Conservation (phyloP, 2,329 filamentous ascomycete species). For the Aspergillus felis region DNA sequence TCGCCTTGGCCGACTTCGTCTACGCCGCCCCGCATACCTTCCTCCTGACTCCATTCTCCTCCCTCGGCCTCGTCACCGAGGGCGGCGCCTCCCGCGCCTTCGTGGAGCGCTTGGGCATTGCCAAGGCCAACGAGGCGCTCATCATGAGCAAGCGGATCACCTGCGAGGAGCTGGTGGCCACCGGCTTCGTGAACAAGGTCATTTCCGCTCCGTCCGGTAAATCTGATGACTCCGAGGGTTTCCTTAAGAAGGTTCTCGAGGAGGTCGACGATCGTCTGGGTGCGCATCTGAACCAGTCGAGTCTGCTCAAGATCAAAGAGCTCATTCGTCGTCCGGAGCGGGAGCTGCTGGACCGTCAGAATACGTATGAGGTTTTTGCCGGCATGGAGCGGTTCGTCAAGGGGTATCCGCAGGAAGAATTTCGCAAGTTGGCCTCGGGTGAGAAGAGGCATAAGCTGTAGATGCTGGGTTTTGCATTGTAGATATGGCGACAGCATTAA, state of each 20-base stretch:
- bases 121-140: constrained; percentile 85
- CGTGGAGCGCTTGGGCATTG: constrained; percentile 72
- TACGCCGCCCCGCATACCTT: constrained; percentile 80
- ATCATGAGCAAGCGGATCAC: constrained; percentile 80
- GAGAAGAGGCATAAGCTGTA: constrained; percentile 94
- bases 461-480: constrained; percentile 3
- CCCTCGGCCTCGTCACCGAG: constrained; percentile 84
- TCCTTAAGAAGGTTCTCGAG: constrained; percentile 65
- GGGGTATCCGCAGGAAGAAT: constrained; percentile 84
- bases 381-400: constrained; percentile 75
- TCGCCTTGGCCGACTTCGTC: constrained; percentile 85
- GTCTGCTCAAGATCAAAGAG: constrained; percentile 78
- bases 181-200: constrained; percentile 83
- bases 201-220: constrained; percentile 56
- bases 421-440: constrained; percentile 75
- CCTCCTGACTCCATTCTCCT: constrained; percentile 86
- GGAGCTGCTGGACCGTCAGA: constrained; percentile 70
- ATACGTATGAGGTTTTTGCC: constrained; percentile 78
- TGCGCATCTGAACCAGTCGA: constrained; percentile 72
- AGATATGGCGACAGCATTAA: not conserved
- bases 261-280: constrained; percentile 82
- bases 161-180: constrained; percentile 66
- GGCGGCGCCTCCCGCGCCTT: constrained; percentile 77
- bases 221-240: constrained; percentile 62
- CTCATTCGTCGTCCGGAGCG: constrained; percentile 71